Evolutionary conservation across 371 early-diverging fungal genomes (phyloP), one percentile per base, ranked within the genome.

Genomic region (Rhizomucor miehei): DNA sequence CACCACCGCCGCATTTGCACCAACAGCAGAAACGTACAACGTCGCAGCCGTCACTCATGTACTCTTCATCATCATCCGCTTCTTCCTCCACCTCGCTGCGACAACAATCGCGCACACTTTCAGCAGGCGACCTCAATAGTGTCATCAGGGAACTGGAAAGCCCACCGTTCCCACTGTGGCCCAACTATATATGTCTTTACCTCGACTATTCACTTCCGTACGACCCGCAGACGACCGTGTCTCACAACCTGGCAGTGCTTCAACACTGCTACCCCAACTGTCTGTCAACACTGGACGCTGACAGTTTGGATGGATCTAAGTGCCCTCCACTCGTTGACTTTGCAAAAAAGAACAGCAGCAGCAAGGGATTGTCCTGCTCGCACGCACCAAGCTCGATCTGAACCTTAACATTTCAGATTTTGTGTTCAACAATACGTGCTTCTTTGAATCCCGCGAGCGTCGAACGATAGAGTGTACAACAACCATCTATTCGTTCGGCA

Each of bases 401-500:
- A 71, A 69, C 21, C 60, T 78, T 14, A 66, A 63, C 36, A 71
- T 73, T 14, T 54, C 69, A 5, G 73, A 73, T 12, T 75, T 75
- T 54, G 52, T 62, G 10, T 78, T 78, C 60, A 54, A 67, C 53
- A 78, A 72, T 52, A 71, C 68, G 8, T 75, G 69, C 35, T 71
- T 84, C 41, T 83, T 79, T 50, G 82, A 81, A 37, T 72, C 83
- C 9, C 58, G 54, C 19, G 75, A 77, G 21, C 73, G 73, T 1
- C 67, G 73, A 8, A 65, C 78, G 5, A 66, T 87, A 21, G 73
- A 82, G 59, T 84, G 85, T 62, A 80, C 77, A 2, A 87, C 84
- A 0, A 65, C 77, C 19, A 82, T 84, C 40, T 85, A 85, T 40
- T 85, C 85, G 0, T 87, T 84, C 63, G 85, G 84, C 6, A 68